Conservation (phyloP, 2,329 filamentous ascomycete genomes). For the Pseudocercospora ulei region DNA sequence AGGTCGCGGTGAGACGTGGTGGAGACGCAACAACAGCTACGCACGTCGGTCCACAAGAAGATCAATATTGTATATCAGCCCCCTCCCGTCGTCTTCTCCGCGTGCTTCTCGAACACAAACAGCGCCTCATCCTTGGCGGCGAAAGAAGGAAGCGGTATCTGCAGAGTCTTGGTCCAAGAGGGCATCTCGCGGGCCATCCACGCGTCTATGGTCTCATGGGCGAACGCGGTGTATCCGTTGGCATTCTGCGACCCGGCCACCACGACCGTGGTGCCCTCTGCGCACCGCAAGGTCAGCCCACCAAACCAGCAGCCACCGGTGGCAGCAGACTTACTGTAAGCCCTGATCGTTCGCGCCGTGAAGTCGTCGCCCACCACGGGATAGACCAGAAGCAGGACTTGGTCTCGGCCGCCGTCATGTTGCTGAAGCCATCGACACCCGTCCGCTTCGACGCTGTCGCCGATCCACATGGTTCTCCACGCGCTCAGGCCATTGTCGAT, state of each 20-base stretch:
- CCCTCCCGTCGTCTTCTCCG: no score
- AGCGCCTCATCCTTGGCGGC: constrained; percentile 67
- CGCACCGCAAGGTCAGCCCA: neutral
- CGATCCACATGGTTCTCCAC: constrained; percentile 61
- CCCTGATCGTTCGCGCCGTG: constrained; percentile 52
- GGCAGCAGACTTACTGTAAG: constrained; percentile 41
- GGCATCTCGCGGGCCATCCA: constrained; percentile 53
- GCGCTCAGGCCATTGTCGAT: constrained; percentile 59
- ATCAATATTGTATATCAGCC: no score
- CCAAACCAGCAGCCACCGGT: constrained; percentile 13
- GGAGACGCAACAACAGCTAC: no score
- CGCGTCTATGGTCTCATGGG: constrained; percentile 53
- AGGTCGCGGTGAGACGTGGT: neutral
- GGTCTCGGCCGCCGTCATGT: constrained; percentile 44
- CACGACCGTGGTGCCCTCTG: constrained; percentile 52
- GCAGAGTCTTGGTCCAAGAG: constrained; percentile 51
- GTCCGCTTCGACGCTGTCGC: constrained; percentile 55
- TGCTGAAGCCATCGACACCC: constrained; percentile 50
- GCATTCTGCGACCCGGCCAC: constrained; percentile 64
- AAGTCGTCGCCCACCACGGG: constrained; percentile 60
- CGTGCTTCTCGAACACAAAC: constrained; percentile 49
- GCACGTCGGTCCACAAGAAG: no score
- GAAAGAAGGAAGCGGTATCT: constrained; percentile 63
- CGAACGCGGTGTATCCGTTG: constrained; percentile 65
- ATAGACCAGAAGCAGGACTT: constrained; percentile 61